Evolutionary conservation across 306 rosid genomes (phyloP).

Genomic region (Vigna trinervia): DNA sequence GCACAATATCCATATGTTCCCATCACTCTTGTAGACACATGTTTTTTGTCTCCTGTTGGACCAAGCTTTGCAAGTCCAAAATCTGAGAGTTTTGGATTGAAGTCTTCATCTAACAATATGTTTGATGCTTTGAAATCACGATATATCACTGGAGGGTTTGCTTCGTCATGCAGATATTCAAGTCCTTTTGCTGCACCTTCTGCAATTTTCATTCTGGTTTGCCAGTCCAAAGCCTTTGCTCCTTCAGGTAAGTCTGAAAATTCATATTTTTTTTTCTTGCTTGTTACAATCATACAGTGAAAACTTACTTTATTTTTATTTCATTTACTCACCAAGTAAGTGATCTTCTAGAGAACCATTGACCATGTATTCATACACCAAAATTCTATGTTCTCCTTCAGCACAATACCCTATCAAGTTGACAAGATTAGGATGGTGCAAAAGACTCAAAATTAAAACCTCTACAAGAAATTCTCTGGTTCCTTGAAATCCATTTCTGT

Average conservation of each 20-base stretch:
- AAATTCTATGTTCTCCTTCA: constrained; percentile 85
- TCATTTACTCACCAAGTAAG: constrained; percentile 67
- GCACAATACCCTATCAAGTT: constrained; percentile 92
- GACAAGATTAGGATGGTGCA: constrained; percentile 85
- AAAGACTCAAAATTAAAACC: constrained; percentile 89
- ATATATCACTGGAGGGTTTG: constrained; percentile 85
- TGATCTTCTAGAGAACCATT: constrained; percentile 89
- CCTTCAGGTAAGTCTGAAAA: constrained; percentile 54
- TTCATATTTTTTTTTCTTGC: not conserved
- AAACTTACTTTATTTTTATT: too few species aligned
- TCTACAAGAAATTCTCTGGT: constrained; percentile 90
- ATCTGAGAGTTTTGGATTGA: constrained; percentile 85
- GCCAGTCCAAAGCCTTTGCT: constrained; percentile 72
- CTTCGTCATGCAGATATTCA: constrained; percentile 78
- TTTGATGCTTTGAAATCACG: constrained; percentile 92
- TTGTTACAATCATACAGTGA: too few species aligned
- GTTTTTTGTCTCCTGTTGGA: constrained; percentile 69
- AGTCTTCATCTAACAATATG: constrained; percentile 71
- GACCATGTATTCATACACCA: constrained; percentile 85
- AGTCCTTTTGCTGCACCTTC: constrained; percentile 91
- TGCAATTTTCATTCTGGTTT: constrained; percentile 78
- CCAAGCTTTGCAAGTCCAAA: constrained; percentile 94
- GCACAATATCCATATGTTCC: constrained; percentile 98
- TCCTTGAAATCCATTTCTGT: constrained; percentile 98
- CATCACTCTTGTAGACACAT: constrained; percentile 96